A percentile compares a stretch with the other conserved stretches of the same genome.
Evolutionary conservation across 2,329 filamentous ascomycete species (phyloP).

Genomic region (Cladorrhinum sp.): DNA sequence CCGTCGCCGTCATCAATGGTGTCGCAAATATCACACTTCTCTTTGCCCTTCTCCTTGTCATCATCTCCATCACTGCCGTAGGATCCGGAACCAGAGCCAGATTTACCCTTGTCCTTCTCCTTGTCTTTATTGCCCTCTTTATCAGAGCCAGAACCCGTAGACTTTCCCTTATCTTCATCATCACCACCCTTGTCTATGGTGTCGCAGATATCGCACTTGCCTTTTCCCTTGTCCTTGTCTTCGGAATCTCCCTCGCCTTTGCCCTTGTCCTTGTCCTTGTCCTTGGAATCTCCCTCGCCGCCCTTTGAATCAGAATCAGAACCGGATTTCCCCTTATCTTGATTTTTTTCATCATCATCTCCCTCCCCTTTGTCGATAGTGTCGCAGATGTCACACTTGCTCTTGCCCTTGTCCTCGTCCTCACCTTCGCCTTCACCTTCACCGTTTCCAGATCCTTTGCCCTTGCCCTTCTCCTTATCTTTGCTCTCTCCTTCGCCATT

Average conservation of each 20-base stretch:
- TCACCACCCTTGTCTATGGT: neutral
- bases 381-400: neutral
- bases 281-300: neutral
- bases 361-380: neutral
- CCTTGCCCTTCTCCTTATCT: conserved; percentile 1
- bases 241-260: neutral
- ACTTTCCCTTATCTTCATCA: neutral
- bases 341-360: neutral
- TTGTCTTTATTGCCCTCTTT: neutral
- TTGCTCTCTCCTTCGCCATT: neutral
- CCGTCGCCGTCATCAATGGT: neutral
- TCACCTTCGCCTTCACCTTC: neutral
- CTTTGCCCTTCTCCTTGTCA: neutral
- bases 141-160: neutral
- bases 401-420: neutral
- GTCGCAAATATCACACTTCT: neutral
- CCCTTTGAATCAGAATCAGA: neutral
- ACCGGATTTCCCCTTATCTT: neutral
- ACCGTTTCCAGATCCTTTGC: neutral
- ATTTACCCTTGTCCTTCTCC: neutral
- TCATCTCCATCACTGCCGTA: neutral
- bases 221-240: neutral
- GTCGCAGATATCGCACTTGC: neutral
- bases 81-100: neutral
- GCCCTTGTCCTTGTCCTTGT: neutral